phyloP scores from a whole-genome alignment of 2,329 filamentous ascomycete species.

The Fusarium guadeloupense region DNA sequence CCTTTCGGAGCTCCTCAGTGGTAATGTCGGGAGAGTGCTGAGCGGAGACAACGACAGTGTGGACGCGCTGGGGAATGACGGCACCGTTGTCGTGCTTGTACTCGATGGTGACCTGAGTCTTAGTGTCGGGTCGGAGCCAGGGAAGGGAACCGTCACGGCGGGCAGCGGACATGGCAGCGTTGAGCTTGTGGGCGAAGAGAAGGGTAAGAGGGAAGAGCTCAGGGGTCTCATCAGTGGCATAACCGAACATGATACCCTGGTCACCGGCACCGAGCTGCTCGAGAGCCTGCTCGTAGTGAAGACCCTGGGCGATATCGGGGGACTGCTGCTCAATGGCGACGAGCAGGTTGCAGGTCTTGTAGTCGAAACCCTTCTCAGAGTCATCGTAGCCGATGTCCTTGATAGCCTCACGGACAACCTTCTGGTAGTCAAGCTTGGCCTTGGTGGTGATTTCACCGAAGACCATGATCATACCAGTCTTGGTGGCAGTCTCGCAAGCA shows the following conservation, averaged over 20 bases:
- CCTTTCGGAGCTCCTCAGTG: constrained; percentile 91
- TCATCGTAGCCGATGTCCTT: constrained; percentile 99
- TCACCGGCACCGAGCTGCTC: constrained; percentile 99
- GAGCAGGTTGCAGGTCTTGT: constrained; percentile 99
- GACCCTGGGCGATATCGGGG: constrained; percentile 97
- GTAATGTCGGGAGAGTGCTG: constrained; percentile 91
- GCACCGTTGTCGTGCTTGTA: constrained; percentile 97
- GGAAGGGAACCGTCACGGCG: constrained; percentile 87
- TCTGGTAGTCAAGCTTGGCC: constrained; percentile 96
- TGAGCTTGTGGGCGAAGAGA: constrained; percentile 95
- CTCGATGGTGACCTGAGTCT: constrained; percentile 99
- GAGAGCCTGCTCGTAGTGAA: constrained; percentile 96
- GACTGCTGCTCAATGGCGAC: constrained; percentile 99
- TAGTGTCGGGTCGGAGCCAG: constrained; percentile 98
- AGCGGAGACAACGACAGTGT: constrained; percentile 96
- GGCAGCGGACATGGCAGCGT: constrained; percentile 90
- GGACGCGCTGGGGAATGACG: constrained; percentile 89
- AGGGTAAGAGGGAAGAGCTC: constrained; percentile 96
- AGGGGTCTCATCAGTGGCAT: constrained; percentile 98
- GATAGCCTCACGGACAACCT: constrained; percentile 91
- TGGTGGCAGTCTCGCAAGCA: constrained; percentile 98
- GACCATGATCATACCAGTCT: constrained; percentile 99
- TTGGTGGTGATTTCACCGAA: constrained; percentile 99
- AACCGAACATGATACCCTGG: constrained; percentile 99
- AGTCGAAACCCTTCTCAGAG: constrained; percentile 98